Conservation (phyloP, 2,329 filamentous ascomycete species). For the Ophiostoma pallidulum region DNA sequence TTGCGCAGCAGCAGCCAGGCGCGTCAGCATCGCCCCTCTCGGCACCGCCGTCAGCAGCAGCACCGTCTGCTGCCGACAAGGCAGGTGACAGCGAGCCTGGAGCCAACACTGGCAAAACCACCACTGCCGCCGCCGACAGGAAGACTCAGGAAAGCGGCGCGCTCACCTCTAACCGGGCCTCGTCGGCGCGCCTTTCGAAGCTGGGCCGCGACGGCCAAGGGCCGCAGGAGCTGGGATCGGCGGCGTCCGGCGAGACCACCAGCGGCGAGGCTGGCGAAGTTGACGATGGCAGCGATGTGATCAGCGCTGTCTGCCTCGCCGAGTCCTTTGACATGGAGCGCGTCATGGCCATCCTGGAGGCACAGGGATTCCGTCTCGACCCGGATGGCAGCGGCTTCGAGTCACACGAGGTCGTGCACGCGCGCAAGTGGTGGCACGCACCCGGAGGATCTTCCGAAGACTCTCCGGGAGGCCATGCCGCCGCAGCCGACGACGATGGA, state of each 20-base stretch:
- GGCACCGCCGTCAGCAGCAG: constrained; percentile 13
- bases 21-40: constrained; percentile 25
- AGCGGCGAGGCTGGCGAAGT: neutral
- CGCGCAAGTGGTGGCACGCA: constrained; percentile 32
- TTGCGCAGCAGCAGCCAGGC: constrained; percentile 59
- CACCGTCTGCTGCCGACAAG: neutral
- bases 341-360: constrained; percentile 47
- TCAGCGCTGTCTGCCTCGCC: constrained; percentile 53
- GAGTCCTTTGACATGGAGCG: constrained; percentile 55
- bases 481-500: constrained; percentile 28
- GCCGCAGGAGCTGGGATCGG: no score
- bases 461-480: neutral
- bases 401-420: constrained; percentile 53
- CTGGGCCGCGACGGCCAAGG: no score
- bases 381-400: constrained; percentile 54
- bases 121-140: no score
- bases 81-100: no score
- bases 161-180: no score
- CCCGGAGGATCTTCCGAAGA: no score
- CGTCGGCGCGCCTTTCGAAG: no score
- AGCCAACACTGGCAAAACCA: no score
- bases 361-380: constrained; percentile 52
- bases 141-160: no score
- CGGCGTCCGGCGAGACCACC: no score
- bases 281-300: constrained; percentile 31